phyloP scores from a whole-genome alignment of 495 filamentous ascomycete species.

The Daldinia concentrica region DNA sequence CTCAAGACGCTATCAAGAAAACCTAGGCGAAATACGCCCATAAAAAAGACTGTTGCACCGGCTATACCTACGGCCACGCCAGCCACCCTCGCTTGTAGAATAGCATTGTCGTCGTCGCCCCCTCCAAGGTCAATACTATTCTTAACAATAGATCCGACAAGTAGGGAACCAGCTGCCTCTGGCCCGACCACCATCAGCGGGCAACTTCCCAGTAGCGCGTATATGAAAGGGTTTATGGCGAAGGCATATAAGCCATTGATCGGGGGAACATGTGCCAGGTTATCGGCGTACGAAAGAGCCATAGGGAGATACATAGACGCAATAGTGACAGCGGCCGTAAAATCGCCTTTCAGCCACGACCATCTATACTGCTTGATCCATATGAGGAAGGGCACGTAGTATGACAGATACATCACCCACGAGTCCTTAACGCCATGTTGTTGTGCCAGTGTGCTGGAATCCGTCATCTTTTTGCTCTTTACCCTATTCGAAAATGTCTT shows the following conservation, averaged over 20 bases:
- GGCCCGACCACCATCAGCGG: constrained; percentile 95
- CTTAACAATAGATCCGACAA: constrained; percentile 87
- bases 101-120: constrained; percentile 74
- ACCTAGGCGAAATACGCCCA: constrained; percentile 84
- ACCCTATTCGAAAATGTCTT: constrained; percentile 50
- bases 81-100: constrained; percentile 79
- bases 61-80: constrained; percentile 90
- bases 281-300: constrained; percentile 92
- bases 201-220: constrained; percentile 89
- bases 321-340: constrained; percentile 87
- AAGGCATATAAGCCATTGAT: constrained; percentile 97
- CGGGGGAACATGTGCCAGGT: constrained; percentile 90
- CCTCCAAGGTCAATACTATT: constrained; percentile 74
- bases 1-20: constrained; percentile 96
- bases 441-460: constrained; percentile 69
- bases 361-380: constrained; percentile 88
- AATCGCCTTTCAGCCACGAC: constrained; percentile 84
- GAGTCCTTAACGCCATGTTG: constrained; percentile 66
- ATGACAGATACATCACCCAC: constrained; percentile 79
- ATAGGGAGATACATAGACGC: constrained; percentile 98
- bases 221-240: constrained; percentile 87
- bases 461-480: constrained; percentile 67
- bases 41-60: constrained; percentile 84
- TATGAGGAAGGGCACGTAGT: constrained; percentile 90
- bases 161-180: constrained; percentile 90